A percentile compares a stretch with the other conserved stretches of the same genome.
These are phyloP conservation scores for Suillus clintonianus DNA, from an alignment of 768 basidiomycete species.

Conservation along the genomic window DNA sequence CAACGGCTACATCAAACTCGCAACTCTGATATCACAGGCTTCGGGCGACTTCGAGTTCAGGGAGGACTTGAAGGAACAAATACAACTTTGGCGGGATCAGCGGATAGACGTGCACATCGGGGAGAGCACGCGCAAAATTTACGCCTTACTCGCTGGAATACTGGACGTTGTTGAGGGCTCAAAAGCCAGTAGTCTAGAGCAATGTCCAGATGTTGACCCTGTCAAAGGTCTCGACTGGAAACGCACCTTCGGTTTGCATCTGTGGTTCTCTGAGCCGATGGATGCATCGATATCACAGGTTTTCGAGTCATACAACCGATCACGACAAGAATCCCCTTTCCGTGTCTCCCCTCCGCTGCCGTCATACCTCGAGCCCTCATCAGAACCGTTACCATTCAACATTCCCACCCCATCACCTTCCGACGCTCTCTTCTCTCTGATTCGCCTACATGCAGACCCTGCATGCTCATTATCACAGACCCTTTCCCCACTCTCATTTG, in stretches of 20 bases:
- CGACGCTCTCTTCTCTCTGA: slow-evolving; percentile 82
- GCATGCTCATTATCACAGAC: slow-evolving; percentile 67
- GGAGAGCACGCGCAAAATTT: slow-evolving; percentile 72
- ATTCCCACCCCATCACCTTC: slow-evolving; percentile 45
- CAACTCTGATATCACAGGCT: slow-evolving; percentile 86
- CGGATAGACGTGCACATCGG: slow-evolving; percentile 69
- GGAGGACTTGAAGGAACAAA: slow-evolving; percentile 70
- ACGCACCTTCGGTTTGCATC: slow-evolving; percentile 81
- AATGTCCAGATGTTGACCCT: slow-evolving; percentile 60
- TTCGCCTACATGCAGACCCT: slow-evolving; percentile 76
- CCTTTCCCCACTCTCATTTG: slow-evolving; percentile 73
- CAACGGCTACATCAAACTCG: slow-evolving; percentile 78
- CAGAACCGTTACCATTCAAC: slow-evolving; percentile 37
- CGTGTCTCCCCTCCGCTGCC: slow-evolving; percentile 58
- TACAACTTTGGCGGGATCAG: slow-evolving; percentile 83
- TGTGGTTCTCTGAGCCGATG: slow-evolving; percentile 85
- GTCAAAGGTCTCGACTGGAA: slow-evolving; percentile 89
- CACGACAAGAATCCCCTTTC: slow-evolving; percentile 37
- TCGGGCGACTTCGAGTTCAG: slow-evolving; percentile 77
- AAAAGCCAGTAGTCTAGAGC: slow-evolving; percentile 51
- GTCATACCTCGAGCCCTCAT: slow-evolving; percentile 49
- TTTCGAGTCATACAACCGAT: slow-evolving; percentile 59
- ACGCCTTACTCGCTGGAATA: slow-evolving; percentile 82
- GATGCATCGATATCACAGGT: slow-evolving; percentile 71
- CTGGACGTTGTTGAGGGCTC: slow-evolving; percentile 59